Percentiles rank a stretch among this genome's conserved stretches.
Evolutionary conservation across 2,329 filamentous ascomycete species (phyloP).

Genomic region (Colletotrichum phormii): DNA sequence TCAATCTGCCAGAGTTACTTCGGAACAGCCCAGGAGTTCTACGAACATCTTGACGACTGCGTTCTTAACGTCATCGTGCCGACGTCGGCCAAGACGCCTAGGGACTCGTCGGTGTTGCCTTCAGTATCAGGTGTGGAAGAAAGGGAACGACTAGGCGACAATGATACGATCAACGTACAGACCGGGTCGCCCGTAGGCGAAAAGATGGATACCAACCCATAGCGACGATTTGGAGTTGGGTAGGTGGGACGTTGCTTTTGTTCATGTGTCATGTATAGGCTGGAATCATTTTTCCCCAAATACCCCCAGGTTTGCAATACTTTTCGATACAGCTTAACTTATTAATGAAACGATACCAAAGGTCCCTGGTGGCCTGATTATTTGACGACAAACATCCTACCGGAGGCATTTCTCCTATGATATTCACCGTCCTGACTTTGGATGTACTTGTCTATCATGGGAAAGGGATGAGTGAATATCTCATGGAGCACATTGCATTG

Average conservation of each 20-base stretch:
- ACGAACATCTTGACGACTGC: slow-evolving; percentile 87
- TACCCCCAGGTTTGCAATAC: slow-evolving; percentile 23
- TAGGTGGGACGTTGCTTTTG: slow-evolving; percentile 6
- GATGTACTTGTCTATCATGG: not conserved
- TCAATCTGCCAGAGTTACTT: slow-evolving; percentile 88
- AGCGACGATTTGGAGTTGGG: slow-evolving; percentile 10
- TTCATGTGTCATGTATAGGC: slow-evolving; percentile 8
- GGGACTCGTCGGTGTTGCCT: slow-evolving; percentile 25
- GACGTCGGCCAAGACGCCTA: slow-evolving; percentile 27
- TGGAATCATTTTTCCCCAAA: slow-evolving; percentile 23
- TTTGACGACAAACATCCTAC: not conserved
- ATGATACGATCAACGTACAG: slow-evolving; percentile 17
- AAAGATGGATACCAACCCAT: slow-evolving; percentile 35
- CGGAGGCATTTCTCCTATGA: not conserved
- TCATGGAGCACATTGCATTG: not conserved
- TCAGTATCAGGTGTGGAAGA: slow-evolving; percentile 20
- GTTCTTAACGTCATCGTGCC: slow-evolving; percentile 70
- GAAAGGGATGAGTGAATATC: not conserved
- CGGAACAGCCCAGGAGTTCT: slow-evolving; percentile 91
- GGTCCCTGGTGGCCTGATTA: not conserved
- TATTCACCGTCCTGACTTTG: not conserved
- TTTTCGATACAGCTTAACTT: slow-evolving; percentile 13
- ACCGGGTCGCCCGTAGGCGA: slow-evolving; percentile 18
- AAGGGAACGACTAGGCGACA: slow-evolving; percentile 16
- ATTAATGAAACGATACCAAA: slow-evolving; percentile 30